Evolutionary conservation across 1,284 basidiomycete genomes (phyloP), one percentile per base, ranked within the genome.

Genomic region (Malassezia sp.): DNA sequence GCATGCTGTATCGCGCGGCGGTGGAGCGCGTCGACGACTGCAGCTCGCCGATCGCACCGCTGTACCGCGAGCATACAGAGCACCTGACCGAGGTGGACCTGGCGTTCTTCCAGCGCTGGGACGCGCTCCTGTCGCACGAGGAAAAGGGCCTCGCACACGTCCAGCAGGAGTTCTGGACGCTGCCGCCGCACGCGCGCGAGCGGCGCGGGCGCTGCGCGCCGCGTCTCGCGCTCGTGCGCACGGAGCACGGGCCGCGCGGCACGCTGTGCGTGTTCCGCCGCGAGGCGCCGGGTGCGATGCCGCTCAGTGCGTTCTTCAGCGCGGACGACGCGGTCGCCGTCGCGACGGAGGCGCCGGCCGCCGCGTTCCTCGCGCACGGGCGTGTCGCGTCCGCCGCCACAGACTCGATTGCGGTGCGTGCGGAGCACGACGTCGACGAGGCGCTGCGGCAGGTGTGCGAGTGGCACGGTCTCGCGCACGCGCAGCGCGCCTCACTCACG

Each of bases 141-240:
- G 93, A 97, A 65, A 80, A 82, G 49, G 89, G 93, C 57, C 75
- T 84, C 9, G 73, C 81, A 10, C 78, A 83, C 12, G 85, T 86
- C 71, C 80, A 82, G 56, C 84, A 84, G 53, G 90, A 97, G 63
- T 75, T 97, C 7, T 99, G 91, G 91, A 91, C 85, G 0, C 80
- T 93, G 77, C 77, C 79, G 5, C 85, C 87, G 0, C 73, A 71
- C 3, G 81, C 86, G 57, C 78, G 93, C 35, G 85, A 90, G 67
- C 76, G 74, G 43, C 78, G 39, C 2, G 73, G 72, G 2, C 59
- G 68, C 18, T 68, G 71, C 17, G 54, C 71, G 10, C 62, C 69
- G 38, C 72, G 72, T 46, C 75, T 75, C 54, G 49, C 42, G 10
- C 55, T 53, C 17, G 40, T 17, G 23, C 15, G 27, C 37, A 4